phyloP scores from a whole-genome alignment of 768 basidiomycete genomes.

The Rhodotorula paludigena region DNA sequence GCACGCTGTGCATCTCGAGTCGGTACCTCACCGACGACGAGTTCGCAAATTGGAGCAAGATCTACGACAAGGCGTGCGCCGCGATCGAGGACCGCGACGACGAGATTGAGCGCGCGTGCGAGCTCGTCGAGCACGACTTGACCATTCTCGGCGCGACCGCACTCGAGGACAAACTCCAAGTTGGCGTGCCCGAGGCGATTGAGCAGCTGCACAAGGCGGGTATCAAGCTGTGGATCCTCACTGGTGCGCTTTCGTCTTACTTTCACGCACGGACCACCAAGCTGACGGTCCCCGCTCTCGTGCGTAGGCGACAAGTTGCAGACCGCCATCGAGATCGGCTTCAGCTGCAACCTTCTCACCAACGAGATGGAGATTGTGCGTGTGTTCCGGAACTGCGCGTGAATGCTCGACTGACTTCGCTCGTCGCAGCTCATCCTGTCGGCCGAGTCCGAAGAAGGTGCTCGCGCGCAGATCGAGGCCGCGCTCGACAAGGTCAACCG shows the following conservation, averaged over 20 bases:
- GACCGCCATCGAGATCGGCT: constrained; percentile 97
- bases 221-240: constrained; percentile 97
- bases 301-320: constrained; percentile 83
- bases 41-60: constrained; percentile 70
- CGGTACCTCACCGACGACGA: constrained; percentile 74
- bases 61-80: constrained; percentile 75
- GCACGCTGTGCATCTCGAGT: constrained; percentile 86
- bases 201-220: constrained; percentile 84
- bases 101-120: constrained; percentile 81
- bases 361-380: constrained; percentile 74
- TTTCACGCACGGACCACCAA: not conserved
- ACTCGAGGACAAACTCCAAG: constrained; percentile 93
- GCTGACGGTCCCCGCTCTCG: not conserved
- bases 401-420: not conserved
- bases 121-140: constrained; percentile 73
- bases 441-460: constrained; percentile 66
- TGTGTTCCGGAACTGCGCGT: not conserved
- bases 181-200: constrained; percentile 93
- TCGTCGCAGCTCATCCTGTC: constrained; percentile 72
- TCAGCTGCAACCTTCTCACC: constrained; percentile 90
- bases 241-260: constrained; percentile 54
- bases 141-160: constrained; percentile 90
- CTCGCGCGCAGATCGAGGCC: constrained; percentile 81
- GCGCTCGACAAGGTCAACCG: constrained; percentile 92
- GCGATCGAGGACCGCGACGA: constrained; percentile 77